Conservation (phyloP, 352 stramenopile genomes). For the Pythium coloratum region DNA sequence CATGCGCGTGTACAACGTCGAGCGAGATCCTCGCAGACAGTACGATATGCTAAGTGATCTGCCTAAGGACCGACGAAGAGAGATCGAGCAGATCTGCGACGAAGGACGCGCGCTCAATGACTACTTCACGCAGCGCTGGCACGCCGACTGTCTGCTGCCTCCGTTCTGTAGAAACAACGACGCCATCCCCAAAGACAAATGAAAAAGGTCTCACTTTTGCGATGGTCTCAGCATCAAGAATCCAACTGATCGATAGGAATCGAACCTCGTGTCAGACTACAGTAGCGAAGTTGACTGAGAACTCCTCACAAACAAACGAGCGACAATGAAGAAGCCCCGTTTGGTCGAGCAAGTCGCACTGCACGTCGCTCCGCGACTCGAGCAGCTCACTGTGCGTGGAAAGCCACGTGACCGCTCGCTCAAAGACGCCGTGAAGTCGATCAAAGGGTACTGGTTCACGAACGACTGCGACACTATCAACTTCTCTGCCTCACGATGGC, state of each 20-base stretch:
- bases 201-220: not conserved
- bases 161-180: constrained; percentile 5
- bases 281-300: not conserved
- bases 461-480: not conserved
- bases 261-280: not conserved
- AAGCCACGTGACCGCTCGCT: not conserved
- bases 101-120: constrained; percentile 41
- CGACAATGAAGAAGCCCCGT: not conserved
- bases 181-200: not conserved
- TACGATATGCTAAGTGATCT: constrained; percentile 51
- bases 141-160: constrained; percentile 42
- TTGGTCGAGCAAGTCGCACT: not conserved
- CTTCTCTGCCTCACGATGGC: not conserved
- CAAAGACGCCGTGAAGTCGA: not conserved
- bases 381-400: not conserved
- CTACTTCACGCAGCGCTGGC: constrained; percentile 56
- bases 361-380: not conserved
- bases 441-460: not conserved
- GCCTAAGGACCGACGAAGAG: constrained; percentile 24
- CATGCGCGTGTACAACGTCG: constrained; percentile 49
- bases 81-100: constrained; percentile 41
- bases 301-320: not conserved
- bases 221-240: not conserved
- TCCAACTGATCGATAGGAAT: too few relatives aligned
- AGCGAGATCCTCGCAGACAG: constrained; percentile 39